phyloP scores from a whole-genome alignment of 495 filamentous ascomycete species.

The Aspergillus bridgeri region DNA sequence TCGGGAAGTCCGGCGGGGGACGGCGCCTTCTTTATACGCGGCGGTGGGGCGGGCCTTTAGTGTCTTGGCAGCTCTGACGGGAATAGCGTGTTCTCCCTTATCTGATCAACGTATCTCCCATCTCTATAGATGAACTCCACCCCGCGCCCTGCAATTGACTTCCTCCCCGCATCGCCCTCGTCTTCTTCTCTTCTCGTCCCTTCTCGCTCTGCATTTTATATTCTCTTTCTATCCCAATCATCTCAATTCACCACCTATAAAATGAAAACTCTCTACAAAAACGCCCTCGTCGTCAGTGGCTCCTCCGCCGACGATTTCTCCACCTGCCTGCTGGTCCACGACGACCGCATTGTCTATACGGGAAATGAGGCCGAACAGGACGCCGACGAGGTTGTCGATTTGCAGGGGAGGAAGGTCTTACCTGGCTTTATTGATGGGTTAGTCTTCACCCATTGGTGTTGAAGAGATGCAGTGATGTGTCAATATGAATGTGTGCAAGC shows the following conservation, averaged over 20 bases:
- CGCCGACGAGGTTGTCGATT: constrained; percentile 26
- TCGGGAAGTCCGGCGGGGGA: no score
- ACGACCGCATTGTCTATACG: constrained; percentile 34
- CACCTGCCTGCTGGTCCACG: constrained; percentile 26
- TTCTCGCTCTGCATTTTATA: not conserved
- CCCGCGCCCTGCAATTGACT: no score
- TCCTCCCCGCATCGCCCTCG: no score
- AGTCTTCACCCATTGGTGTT: constrained; percentile 5
- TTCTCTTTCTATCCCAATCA: not conserved
- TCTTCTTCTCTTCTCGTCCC: not conserved
- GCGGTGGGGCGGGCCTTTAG: no score
- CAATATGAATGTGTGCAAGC: no score
- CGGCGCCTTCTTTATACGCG: no score
- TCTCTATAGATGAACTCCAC: no score
- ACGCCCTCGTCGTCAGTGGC: constrained; percentile 11
- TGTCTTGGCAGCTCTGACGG: no score
- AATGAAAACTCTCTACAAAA: constrained; percentile 21
- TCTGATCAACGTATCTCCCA: no score
- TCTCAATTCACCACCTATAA: not conserved
- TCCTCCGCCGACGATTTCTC: not conserved
- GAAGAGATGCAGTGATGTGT: no score
- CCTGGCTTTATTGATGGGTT: constrained; percentile 64
- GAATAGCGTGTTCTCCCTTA: no score
- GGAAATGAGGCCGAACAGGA: constrained; percentile 29
- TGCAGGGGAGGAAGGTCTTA: constrained; percentile 45